These are phyloP conservation scores for Termitomyces sp. DNA, from an alignment of 768 basidiomycete genomes.

Conservation along the genomic window DNA sequence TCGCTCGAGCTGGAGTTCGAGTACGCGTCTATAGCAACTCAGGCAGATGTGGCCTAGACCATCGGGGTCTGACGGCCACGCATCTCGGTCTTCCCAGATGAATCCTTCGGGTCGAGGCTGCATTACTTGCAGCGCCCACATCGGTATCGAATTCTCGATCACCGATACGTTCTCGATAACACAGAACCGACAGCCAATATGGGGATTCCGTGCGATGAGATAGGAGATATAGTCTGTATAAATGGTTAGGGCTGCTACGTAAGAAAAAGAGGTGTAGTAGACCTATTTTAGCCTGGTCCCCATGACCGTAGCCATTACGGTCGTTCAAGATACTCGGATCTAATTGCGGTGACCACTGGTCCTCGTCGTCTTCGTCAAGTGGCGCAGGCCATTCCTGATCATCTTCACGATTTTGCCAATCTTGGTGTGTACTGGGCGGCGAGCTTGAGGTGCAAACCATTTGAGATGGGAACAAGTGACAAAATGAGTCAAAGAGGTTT, in stretches of 20 bases:
- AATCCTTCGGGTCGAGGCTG: constrained; percentile 2
- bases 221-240: constrained; percentile 2
- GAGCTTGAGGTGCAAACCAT: neutral
- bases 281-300: constrained; percentile 2
- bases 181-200: neutral
- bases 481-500: neutral
- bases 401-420: neutral
- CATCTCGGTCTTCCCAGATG: neutral
- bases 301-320: neutral
- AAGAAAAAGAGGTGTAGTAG: neutral
- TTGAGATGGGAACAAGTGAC: neutral
- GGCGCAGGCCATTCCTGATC: neutral
- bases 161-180: neutral
- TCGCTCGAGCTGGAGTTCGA: neutral
- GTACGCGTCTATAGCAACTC: constrained; percentile 2
- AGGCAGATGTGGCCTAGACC: constrained; percentile 3
- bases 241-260: neutral
- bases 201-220: neutral
- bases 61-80: neutral
- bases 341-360: neutral
- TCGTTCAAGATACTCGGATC: neutral
- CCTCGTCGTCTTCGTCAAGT: neutral
- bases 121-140: neutral
- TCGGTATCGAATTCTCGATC: neutral
- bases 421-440: too few species aligned